These are phyloP conservation scores for Diutina pseudorugosa DNA, from an alignment of 1,139 yeast genomes.

Conservation along the genomic window DNA sequence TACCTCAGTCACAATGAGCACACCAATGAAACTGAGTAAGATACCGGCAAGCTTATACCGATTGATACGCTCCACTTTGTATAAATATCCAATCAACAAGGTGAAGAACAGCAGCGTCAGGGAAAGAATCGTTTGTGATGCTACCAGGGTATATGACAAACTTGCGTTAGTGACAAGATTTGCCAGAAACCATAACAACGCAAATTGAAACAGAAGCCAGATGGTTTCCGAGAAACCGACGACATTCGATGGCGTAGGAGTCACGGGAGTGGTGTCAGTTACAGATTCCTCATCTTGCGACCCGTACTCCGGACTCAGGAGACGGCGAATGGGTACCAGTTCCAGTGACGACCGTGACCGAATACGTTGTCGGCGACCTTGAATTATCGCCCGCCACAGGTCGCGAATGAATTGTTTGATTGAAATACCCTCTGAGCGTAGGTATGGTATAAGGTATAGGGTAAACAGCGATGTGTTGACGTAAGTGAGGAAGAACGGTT, in stretches of 20 bases:
- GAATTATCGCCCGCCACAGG: neutral
- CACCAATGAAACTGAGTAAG: slow-evolving; percentile 65
- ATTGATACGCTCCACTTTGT: slow-evolving; percentile 59
- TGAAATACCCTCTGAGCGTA: slow-evolving; percentile 13
- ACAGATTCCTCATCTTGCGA: slow-evolving; percentile 10
- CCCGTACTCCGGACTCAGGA: slow-evolving; percentile 11
- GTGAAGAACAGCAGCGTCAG: slow-evolving; percentile 93
- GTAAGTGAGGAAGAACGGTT: slow-evolving; percentile 92
- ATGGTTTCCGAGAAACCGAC: slow-evolving; percentile 37
- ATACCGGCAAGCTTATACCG: slow-evolving; percentile 56
- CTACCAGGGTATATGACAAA: slow-evolving; percentile 78
- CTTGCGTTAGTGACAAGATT: slow-evolving; percentile 84
- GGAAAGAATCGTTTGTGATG: slow-evolving; percentile 83
- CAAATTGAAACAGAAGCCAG: slow-evolving; percentile 63
- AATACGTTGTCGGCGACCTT: neutral
- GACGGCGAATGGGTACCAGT: neutral
- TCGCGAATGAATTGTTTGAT: slow-evolving; percentile 14
- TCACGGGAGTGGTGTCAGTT: neutral
- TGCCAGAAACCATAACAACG: slow-evolving; percentile 81
- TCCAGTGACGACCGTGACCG: neutral
- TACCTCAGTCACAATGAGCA: slow-evolving; percentile 58
- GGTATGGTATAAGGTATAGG: slow-evolving; percentile 61
- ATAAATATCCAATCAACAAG: slow-evolving; percentile 63
- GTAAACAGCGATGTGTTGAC: slow-evolving; percentile 78
- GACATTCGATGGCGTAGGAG: slow-evolving; percentile 6